phyloP scores from a whole-genome alignment of 148 eudicot genomes.

The Rhododendron vialii region DNA sequence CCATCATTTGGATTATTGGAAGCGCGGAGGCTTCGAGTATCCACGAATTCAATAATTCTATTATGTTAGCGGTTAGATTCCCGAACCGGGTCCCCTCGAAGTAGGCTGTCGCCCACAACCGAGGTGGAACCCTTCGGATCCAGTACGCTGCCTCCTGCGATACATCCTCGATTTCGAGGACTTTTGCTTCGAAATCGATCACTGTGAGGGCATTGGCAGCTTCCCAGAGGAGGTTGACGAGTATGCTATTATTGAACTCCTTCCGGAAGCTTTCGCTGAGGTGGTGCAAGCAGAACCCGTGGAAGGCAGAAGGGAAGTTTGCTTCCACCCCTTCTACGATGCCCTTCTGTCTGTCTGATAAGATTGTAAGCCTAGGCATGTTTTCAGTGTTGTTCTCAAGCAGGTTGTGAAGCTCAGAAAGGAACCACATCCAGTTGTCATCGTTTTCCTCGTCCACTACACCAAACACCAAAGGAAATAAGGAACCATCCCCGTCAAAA shows the following conservation, averaged over 20 bases:
- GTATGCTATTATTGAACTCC: conserved; percentile 52
- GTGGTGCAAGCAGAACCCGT: conserved; percentile 61
- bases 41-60: conserved; percentile 50
- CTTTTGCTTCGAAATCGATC: conserved; percentile 44
- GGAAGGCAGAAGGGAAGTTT: conserved; percentile 70
- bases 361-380: conserved; percentile 66
- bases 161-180: conserved; percentile 53
- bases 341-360: conserved; percentile 60
- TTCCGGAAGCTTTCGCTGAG: conserved; percentile 61
- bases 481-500: conserved; percentile 63
- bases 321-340: conserved; percentile 55
- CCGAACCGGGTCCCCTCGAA: conserved; percentile 60
- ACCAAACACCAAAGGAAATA: conserved; percentile 72
- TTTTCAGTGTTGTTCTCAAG: conserved; percentile 64
- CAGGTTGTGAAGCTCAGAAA: conserved; percentile 58
- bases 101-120: conserved; percentile 61
- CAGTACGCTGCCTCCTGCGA: conserved; percentile 65
- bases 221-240: conserved; percentile 60
- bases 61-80: conserved; percentile 46
- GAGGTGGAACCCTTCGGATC: conserved; percentile 51
- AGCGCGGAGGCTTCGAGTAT: conserved; percentile 48
- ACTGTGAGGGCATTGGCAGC: conserved; percentile 55
- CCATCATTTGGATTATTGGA: conserved; percentile 77
- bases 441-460: conserved; percentile 74
- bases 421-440: conserved; percentile 84